Base-by-base conservation (phyloP, 2,329 filamentous ascomycete genomes). In the Thelonectria rubi region DNA sequence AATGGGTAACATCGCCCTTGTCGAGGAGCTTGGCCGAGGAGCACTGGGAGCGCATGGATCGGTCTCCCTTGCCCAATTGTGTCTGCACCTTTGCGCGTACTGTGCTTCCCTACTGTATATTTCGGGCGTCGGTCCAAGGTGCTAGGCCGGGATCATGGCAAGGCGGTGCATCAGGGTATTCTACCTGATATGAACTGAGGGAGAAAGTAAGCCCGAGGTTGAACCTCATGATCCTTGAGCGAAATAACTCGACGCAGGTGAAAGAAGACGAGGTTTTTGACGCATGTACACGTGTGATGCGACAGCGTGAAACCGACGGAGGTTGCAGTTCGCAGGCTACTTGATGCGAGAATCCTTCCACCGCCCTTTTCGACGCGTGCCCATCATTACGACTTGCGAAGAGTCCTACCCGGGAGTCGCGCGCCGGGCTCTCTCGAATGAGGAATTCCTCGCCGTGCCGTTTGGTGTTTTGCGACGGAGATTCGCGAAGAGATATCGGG, bases 11-110 rank as follows among this genome's bases (percentile, higher is more conserved):
- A 65, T 60, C 52, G 58, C 47, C 52, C 58, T 60, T 30, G 47
- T 55, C 51, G 42, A 48, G 51, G 52, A 65, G 56, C 24, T 60
- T 50, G 39, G 34, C 48, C 43, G 54, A 51, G 17, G 15, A 55
- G 62, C 58, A 55, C 52, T 64, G 56, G 55, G 46, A 52, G 54
- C 42, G 63, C 64, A 67, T 67, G 60, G 63, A 61, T 59, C n/a
- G 57, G 56, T 55, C 58, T 69, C 47, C 60, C 24, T 24, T n/a
- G n/a, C n/a, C n/a, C n/a, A n/a, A n/a, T n/a, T n/a, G n/a, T n/a
- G n/a, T n/a, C n/a, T n/a, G n/a, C n/a, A n/a, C 17, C 4, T 51
- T 50, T 51, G 54, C 51, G 43, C 40, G 45, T 56, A 46, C 51
- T 24, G 37, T 55, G 46, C 53, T 39, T 43, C 24, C 26, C 54